Base-by-base conservation (phyloP, 345 rosid genomes). In the Cardamine resedifolia region DNA sequence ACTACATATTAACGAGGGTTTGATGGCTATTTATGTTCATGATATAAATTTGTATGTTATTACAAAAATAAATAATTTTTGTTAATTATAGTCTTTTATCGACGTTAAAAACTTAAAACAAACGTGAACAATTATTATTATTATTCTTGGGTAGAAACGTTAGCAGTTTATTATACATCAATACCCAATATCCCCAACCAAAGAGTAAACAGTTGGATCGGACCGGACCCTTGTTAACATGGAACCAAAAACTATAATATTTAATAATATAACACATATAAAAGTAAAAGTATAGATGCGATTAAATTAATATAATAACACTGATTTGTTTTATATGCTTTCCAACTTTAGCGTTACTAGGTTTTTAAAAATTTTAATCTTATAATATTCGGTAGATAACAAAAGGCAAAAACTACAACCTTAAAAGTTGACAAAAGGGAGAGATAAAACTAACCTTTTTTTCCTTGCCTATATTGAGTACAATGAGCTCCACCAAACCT, bases 401-500 rank as follows among this genome's bases (percentile, higher is more conserved):
- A 28, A 3, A 15, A 62, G 12, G 11, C 59, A 36, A 24, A 71
- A 60, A 38, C n/a, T 24, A 20, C 11, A 70, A 72, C 64, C 64
- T 38, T 64, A 55, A 63, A 63, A 41, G 6, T 5, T 3, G 2
- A 21, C n/a, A 63, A 20, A 21, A 18, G 43, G 43, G 55, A 34
- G 55, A 34, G 34, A 58, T 3, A 36, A 11, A 51, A 44, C 83
- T 61, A 1, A 93, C 98, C 89, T 90, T 79, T 72, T 85, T 87
- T 73, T 90, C 97, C 77, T 77, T 86, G 83, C 98, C 98, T 36
- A 93, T 90, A 70, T 90, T 90, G 77, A 93, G 98, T 16, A 93
- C 96, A 55, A 93, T 88, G 78, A 93, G 96, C 71, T 93, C 98
- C 38, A 93, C 96, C 68, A 93, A 79, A 23, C 98, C 97, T 77